Conservation (phyloP, 2,329 filamentous ascomycete species). For the Verruconis gallopava region DNA sequence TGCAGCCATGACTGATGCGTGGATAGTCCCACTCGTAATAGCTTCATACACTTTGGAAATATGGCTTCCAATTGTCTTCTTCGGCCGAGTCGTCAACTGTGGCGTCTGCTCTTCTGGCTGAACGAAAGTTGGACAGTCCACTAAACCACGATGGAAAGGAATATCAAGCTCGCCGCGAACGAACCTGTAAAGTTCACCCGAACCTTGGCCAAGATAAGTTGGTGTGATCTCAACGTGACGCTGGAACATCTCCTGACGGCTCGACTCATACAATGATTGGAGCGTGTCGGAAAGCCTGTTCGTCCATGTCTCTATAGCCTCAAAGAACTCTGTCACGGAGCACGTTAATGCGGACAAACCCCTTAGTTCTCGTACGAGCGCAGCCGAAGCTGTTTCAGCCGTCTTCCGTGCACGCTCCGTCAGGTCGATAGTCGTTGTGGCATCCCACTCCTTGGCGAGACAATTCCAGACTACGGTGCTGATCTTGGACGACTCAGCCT, state of each 20-base stretch:
- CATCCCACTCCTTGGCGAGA: slow-evolving; percentile 6
- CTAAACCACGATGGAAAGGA: slow-evolving; percentile 16
- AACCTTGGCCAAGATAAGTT: slow-evolving; percentile 20
- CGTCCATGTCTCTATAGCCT: slow-evolving; percentile 1
- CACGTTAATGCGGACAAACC: background rate
- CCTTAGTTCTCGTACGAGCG: slow-evolving; percentile 3
- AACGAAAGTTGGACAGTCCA: slow-evolving; percentile 13
- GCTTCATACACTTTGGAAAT: slow-evolving; percentile 17
- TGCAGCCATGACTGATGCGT: background rate
- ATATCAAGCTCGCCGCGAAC: slow-evolving; percentile 24
- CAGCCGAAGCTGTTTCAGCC: slow-evolving; percentile 7
- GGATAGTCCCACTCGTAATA: slow-evolving; percentile 12
- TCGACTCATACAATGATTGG: background rate
- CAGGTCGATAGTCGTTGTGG: slow-evolving; percentile 11
- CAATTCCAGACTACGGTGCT: slow-evolving; percentile 5
- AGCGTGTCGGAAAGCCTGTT: background rate
- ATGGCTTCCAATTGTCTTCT: slow-evolving; percentile 13
- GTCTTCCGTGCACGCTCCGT: slow-evolving; percentile 11
- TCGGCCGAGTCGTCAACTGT: background rate
- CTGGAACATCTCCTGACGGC: slow-evolving; percentile 10
- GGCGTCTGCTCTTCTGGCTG: background rate
- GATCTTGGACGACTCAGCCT: background rate
- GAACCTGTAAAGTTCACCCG: slow-evolving; percentile 22
- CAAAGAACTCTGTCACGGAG: background rate
- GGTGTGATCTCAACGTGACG: slow-evolving; percentile 10